Evolutionary conservation across 2,329 filamentous ascomycete species (phyloP), one percentile per base, ranked within the genome.

Genomic region (Arthrobotrys musiformis): DNA sequence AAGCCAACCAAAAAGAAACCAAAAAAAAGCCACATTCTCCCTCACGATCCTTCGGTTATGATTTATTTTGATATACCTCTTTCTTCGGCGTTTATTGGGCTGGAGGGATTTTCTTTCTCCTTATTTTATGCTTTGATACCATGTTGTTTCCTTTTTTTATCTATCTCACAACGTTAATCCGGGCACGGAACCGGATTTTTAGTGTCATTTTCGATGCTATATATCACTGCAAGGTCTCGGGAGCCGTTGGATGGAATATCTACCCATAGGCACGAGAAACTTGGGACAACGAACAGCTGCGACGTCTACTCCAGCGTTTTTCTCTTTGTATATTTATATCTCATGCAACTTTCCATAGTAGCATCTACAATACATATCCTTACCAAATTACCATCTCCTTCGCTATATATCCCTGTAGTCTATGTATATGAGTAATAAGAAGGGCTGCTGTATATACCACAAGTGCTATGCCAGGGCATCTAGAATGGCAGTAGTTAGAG

Each of bases 81-180:
- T 58, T 37, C 8, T 58, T 58, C 33, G 68, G 68, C 58, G 68
- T 72, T n/a, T 40, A 35, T 40, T 58, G 54, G 54, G 17, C 54
- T 61, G 56, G 46, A 63, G 42, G 67, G n/a, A 37, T 2, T 4
- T 42, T 42, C 44, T 33, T 42, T 30, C 37, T 22, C 17, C 46
- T 54, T 50, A 60, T 56, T 22, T 44, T 37, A 70, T 70, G 54
- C 8, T 58, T 63, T 72, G 64, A 69, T 69, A 69, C 64, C 64
- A 69, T 60, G 11, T 63, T 48, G 30, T 63, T 63, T 62, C 28
- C 11, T 50, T 35, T 48, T 33, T 48, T 42, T 19, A 26, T 7
- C 17, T 30, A 4, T 50, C 28, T 33, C 42, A 48, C 42, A 2
- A 58, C 19, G 28, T 37, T 5, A 35, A 60, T 22, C 33, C 54